phyloP scores from a whole-genome alignment of 2,329 filamentous ascomycete genomes.

The Boeremia exigua region DNA sequence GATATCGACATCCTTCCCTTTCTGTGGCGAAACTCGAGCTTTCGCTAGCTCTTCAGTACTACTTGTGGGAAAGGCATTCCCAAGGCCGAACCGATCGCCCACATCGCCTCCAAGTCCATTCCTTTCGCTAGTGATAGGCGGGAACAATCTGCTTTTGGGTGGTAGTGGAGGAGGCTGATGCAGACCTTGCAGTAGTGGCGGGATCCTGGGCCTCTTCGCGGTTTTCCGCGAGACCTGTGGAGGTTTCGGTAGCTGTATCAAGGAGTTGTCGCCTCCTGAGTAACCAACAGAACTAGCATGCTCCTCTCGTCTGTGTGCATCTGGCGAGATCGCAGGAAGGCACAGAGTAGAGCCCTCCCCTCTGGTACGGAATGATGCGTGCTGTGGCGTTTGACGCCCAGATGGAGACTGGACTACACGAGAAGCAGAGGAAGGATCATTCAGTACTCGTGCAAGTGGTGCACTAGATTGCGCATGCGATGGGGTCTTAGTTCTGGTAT shows the following conservation, averaged over 20 bases:
- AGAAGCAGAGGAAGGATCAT: slow-evolving; percentile 30
- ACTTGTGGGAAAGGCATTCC: neutral
- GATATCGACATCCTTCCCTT: neutral
- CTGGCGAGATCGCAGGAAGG: slow-evolving; percentile 23
- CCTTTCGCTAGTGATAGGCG: slow-evolving; percentile 63
- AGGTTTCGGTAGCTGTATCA: slow-evolving; percentile 49
- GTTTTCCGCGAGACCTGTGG: slow-evolving; percentile 42
- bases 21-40: neutral
- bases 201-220: slow-evolving; percentile 49
- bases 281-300: slow-evolving; percentile 18
- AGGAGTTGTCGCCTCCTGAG: slow-evolving; percentile 26
- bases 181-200: slow-evolving; percentile 62
- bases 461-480: slow-evolving; percentile 31
- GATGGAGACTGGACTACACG: slow-evolving; percentile 17
- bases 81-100: slow-evolving; percentile 9
- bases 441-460: slow-evolving; percentile 46
- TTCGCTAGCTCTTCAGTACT: slow-evolving; percentile 2
- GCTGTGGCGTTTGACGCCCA: slow-evolving; percentile 17
- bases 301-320: slow-evolving; percentile 31
- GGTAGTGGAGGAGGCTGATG: slow-evolving; percentile 65
- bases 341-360: slow-evolving; percentile 39
- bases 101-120: slow-evolving; percentile 32
- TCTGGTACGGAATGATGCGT: slow-evolving; percentile 37
- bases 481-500: slow-evolving; percentile 2
- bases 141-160: slow-evolving; percentile 63